These are phyloP conservation scores for Aechmea fasciata DNA, from an alignment of 176 grass and related monocot genomes.

Conservation along the genomic window DNA sequence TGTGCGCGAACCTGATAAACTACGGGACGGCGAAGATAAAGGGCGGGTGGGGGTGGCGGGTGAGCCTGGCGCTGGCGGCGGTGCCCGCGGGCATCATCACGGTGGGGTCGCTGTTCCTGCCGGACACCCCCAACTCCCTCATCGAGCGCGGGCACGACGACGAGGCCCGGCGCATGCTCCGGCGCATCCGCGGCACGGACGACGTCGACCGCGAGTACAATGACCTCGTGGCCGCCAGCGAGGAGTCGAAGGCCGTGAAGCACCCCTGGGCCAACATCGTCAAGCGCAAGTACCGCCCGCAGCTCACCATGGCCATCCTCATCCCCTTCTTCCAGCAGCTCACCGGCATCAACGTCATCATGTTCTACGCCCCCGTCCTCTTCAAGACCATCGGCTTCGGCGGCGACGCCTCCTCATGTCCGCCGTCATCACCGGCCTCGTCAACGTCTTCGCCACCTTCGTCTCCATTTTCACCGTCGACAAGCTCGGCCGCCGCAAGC, in stretches of 20 bases:
- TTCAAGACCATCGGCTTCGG: conserved; percentile 35
- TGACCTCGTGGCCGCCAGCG: conserved; percentile 30
- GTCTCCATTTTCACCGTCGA: conserved; percentile 39
- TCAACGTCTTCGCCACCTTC: conserved; percentile 26
- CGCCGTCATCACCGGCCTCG: conserved; percentile 31
- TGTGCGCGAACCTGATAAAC: conserved; percentile 37
- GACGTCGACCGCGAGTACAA: conserved; percentile 32
- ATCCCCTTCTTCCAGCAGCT: conserved; percentile 46
- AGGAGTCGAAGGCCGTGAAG: conserved; percentile 32
- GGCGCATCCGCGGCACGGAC: conserved; percentile 36
- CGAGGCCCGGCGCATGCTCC: conserved; percentile 16
- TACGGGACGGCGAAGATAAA: conserved; percentile 42
- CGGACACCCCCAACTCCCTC: conserved; percentile 41
- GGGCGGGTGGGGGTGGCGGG: conserved; percentile 39
- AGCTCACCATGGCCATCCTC: conserved; percentile 38
- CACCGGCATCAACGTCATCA: conserved; percentile 45
- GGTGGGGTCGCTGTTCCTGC: conserved; percentile 35
- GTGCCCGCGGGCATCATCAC: conserved; percentile 40
- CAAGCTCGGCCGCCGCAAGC: conserved; percentile 34
- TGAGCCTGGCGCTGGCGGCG: conserved; percentile 35
- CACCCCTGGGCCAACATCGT: conserved; percentile 36
- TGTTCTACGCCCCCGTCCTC: conserved; percentile 37
- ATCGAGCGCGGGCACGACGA: conserved; percentile 30
- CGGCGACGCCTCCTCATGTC: conserved; percentile 27
- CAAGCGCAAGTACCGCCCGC: conserved; percentile 27